phyloP scores from a whole-genome alignment of 2,329 filamentous ascomycete species.

The Talaromyces albobiverticillius region DNA sequence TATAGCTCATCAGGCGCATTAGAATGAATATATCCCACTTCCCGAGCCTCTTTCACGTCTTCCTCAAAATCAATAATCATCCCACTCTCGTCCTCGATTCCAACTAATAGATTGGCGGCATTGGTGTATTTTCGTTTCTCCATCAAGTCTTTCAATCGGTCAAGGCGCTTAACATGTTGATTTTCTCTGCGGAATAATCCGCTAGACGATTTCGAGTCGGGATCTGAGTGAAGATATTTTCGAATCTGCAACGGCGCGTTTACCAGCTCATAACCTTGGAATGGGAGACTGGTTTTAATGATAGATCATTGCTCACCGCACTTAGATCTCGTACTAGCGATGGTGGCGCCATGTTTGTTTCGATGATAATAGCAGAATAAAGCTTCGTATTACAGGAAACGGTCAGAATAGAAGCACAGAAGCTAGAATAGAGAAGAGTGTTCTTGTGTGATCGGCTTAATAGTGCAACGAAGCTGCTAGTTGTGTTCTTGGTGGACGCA shows the following conservation, averaged over 20 bases:
- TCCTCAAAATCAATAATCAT: conserved; percentile 75
- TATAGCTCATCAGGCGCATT: conserved; percentile 68
- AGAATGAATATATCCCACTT: conserved; percentile 69
- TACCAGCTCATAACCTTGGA: conserved; percentile 73
- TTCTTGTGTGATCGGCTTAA: too few species aligned
- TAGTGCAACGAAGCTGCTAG: too few species aligned
- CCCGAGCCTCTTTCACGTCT: conserved; percentile 65
- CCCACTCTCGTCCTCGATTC: conserved; percentile 67
- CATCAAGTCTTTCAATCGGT: conserved; percentile 66
- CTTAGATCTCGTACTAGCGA: too few species aligned
- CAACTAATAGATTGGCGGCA: conserved; percentile 74
- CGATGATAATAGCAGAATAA: too few species aligned
- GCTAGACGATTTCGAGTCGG: conserved; percentile 88
- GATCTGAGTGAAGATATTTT: conserved; percentile 92
- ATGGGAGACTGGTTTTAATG: too few species aligned
- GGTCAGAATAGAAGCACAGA: too few species aligned
- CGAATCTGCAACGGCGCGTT: conserved; percentile 80
- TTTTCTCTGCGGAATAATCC: conserved; percentile 80
- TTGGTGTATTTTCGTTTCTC: conserved; percentile 76
- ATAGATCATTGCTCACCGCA: too few species aligned
- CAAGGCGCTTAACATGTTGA: conserved; percentile 69
- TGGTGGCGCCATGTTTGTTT: too few species aligned
- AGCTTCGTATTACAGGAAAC: too few species aligned
- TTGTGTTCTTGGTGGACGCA: too few species aligned
- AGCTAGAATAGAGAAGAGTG: too few species aligned